Evolutionary conservation across 768 basidiomycete genomes (phyloP), one percentile per base, ranked within the genome.

Genomic region (Goffeauzyma gilvescens): DNA sequence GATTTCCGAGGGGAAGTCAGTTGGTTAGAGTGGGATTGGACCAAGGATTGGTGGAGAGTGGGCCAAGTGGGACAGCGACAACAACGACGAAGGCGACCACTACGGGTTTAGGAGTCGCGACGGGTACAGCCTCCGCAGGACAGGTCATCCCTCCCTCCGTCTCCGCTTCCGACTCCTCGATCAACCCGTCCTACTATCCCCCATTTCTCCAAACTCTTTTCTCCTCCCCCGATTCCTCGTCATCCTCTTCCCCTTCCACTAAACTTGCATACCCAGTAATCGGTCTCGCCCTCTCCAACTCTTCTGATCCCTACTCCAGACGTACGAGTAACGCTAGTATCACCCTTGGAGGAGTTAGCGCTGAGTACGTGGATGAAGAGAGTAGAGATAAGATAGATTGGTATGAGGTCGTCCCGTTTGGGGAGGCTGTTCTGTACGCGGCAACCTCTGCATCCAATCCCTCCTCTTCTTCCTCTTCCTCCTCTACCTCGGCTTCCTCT

Each of bases 361-460:
- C 18, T 39, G 45, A 26, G 22, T 51, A 30, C 51, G 53, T 46
- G 38, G 50, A 18, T 39, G 47, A 36, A 30, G 32, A 18, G n/a
- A 42, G 30, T 27, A 35, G 6, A 39, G 31, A 10, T 43, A 50
- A n/a, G n/a, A 57, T 59, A 17, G 58, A 59, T 35, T 59, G 58
- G 58, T 45, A 51, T 23, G 50, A 55, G 18, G 58, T 59, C 12
- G 44, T 57, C 5, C 58, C 55, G 1, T 59, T 57, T 46, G 55
- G 50, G 1, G 36, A 33, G 33, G 46, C 49, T n/a, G n/a, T n/a
- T n/a, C n/a, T n/a, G n/a, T n/a, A n/a, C n/a, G n/a, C 15, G 22
- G 22, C 13, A 9, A 24, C 9, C 10, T 10, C 12, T 9, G 24
- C 6, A 12, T 21, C 37, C 22, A 24, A 24, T 24, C 6, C 13